Evolutionary conservation across 2,329 filamentous ascomycete genomes (phyloP).

Genomic region (Thelonectria blattea): DNA sequence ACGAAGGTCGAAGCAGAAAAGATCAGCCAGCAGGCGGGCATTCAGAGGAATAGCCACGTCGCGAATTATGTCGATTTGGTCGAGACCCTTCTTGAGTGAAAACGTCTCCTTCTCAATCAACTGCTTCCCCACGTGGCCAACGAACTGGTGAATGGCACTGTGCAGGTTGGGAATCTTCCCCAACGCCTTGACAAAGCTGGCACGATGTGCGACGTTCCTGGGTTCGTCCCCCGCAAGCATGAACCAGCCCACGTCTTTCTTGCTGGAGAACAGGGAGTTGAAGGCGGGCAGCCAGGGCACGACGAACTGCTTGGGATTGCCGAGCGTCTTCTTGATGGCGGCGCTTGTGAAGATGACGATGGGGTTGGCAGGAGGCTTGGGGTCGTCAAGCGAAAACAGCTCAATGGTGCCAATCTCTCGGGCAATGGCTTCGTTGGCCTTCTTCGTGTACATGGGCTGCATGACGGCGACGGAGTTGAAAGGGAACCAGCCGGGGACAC

Average conservation of each 20-base stretch:
- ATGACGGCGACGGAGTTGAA: conserved; percentile 51
- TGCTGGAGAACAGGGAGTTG: conserved; percentile 42
- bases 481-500: conserved; percentile 52
- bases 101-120: conserved; percentile 50
- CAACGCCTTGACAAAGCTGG: conserved; percentile 41
- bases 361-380: conserved; percentile 42
- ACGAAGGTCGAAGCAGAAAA: conserved; percentile 65
- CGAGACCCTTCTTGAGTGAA: conserved; percentile 43
- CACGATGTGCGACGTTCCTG: conserved; percentile 41
- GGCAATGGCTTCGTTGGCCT: conserved; percentile 48
- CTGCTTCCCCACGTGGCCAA: conserved; percentile 44
- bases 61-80: conserved; percentile 51
- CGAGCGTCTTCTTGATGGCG: conserved; percentile 42
- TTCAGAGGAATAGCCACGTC: conserved; percentile 67
- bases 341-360: conserved; percentile 36
- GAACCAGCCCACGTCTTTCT: conserved; percentile 47
- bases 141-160: conserved; percentile 40
- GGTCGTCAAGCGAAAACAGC: conserved; percentile 42
- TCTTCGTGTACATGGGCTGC: conserved; percentile 54
- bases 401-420: conserved; percentile 45
- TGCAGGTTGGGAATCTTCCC: conserved; percentile 44
- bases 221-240: conserved; percentile 47
- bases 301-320: conserved; percentile 41
- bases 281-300: conserved; percentile 44
- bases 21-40: conserved; percentile 59